Evolutionary conservation across 805 yeast species (phyloP).

Genomic region (Saccharomycopsis sp.): DNA sequence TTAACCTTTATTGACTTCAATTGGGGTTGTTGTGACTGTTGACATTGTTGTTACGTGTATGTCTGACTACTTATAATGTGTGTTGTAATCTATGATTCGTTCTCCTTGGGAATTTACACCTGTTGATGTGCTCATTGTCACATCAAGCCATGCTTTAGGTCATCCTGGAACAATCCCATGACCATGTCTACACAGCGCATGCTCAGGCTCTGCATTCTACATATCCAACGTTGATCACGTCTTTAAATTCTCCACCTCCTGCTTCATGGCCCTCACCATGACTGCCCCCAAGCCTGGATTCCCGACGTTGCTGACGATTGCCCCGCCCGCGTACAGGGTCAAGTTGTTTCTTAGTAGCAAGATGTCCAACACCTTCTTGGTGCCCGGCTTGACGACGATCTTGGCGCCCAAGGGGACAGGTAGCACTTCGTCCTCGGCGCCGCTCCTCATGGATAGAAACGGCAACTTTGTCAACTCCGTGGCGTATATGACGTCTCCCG

Average conservation of each 20-base stretch:
- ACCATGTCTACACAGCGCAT: no score
- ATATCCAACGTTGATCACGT: no score
- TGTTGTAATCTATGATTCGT: no score
- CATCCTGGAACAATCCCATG: no score
- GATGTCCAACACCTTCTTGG: conserved; percentile 40
- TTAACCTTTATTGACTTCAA: no score
- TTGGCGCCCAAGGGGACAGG: conserved; percentile 43
- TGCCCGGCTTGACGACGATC: conserved; percentile 29
- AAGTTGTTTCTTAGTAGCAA: conserved; percentile 27
- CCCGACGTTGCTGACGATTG: neutral
- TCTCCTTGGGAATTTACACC: no score
- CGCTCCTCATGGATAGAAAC: neutral
- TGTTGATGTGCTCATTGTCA: no score
- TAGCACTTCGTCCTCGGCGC: conserved; percentile 26
- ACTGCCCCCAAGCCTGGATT: neutral
- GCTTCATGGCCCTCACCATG: neutral
- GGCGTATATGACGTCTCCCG: conserved; percentile 45
- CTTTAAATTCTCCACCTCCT: conserved; percentile 2
- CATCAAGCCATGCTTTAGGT: no score
- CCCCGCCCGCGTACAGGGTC: conserved; percentile 25
- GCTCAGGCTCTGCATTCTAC: no score
- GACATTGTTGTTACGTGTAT: no score
- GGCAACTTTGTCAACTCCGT: conserved; percentile 44
- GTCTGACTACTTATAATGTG: no score
- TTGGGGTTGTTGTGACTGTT: no score